Percentiles rank a stretch among this genome's conserved stretches.
phyloP scores from a whole-genome alignment of 2,329 filamentous ascomycete species.

The Neonectria punicea region DNA sequence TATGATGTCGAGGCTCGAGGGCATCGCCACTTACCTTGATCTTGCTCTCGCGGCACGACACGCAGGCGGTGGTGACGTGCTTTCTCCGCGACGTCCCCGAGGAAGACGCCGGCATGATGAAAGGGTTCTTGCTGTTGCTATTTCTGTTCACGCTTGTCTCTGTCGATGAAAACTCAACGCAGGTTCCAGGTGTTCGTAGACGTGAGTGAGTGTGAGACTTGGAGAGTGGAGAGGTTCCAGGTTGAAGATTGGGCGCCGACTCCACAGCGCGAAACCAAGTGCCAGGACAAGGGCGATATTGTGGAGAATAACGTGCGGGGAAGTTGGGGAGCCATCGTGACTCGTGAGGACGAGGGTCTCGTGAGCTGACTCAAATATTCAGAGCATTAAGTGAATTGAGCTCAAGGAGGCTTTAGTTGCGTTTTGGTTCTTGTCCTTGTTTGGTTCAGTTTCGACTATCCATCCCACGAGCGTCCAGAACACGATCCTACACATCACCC shows the following conservation, averaged over 20 bases:
- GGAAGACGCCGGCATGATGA: conserved; percentile 28
- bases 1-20: neutral
- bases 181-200: neutral
- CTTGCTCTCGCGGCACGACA: conserved; percentile 57
- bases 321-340: conserved; percentile 18
- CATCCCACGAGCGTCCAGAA: too few species aligned
- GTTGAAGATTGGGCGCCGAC: conserved; percentile 16
- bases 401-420: neutral
- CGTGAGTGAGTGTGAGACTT: conserved; percentile 5
- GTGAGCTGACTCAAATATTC: neutral
- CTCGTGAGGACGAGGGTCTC: neutral
- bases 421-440: neutral
- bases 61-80: conserved; percentile 56
- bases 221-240: conserved; percentile 15
- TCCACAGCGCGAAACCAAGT: neutral
- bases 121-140: neutral
- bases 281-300: conserved; percentile 7
- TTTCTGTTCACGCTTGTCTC: neutral
- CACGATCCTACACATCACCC: too few species aligned
- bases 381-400: neutral
- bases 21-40: conserved; percentile 48
- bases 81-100: conserved; percentile 42
- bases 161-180: neutral
- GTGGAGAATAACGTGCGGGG: conserved; percentile 21
- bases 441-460: neutral